Conservation (phyloP, 306 rosid species). For the Sophora flavescens region DNA sequence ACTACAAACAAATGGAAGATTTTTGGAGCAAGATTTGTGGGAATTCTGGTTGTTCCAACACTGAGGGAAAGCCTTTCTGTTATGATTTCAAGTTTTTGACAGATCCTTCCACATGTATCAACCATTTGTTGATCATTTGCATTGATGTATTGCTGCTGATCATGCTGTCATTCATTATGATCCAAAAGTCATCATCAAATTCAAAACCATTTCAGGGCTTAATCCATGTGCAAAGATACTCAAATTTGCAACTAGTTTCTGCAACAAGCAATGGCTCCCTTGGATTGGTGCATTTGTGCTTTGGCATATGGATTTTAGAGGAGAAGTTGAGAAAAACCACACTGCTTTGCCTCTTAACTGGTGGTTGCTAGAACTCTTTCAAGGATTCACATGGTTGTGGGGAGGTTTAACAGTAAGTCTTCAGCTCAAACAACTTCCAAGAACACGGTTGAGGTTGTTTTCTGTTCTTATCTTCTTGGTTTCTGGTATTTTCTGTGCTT, state of each 20-base stretch:
- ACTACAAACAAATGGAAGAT: conserved; percentile 51
- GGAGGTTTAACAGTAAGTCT: conserved; percentile 57
- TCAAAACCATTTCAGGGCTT: conserved; percentile 38
- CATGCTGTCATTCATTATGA: conserved; percentile 50
- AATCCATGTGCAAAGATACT: conserved; percentile 27
- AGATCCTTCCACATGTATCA: conserved; percentile 63
- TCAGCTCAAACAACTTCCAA: conserved; percentile 47
- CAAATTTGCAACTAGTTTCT: conserved; percentile 56
- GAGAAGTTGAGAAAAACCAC: conserved; percentile 53
- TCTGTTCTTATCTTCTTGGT: conserved; percentile 49
- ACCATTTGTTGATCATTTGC: conserved; percentile 52
- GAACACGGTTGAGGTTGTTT: conserved; percentile 48
- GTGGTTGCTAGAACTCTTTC: conserved; percentile 60
- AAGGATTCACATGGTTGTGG: conserved; percentile 61
- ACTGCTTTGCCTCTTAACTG: conserved; percentile 55
- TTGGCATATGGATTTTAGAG: conserved; percentile 66
- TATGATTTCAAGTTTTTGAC: conserved; percentile 40
- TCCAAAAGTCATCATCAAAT: conserved; percentile 43
- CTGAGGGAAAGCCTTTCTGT: conserved; percentile 39
- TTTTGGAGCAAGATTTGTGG: conserved; percentile 63
- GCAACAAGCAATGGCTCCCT: conserved; percentile 53
- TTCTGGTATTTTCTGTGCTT: conserved; percentile 51
- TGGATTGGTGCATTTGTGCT: conserved; percentile 59
- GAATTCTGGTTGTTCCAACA: conserved; percentile 47
- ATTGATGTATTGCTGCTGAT: conserved; percentile 55